Base-by-base conservation (phyloP, 106 monocot species). In the Apostasia ramifera region DNA sequence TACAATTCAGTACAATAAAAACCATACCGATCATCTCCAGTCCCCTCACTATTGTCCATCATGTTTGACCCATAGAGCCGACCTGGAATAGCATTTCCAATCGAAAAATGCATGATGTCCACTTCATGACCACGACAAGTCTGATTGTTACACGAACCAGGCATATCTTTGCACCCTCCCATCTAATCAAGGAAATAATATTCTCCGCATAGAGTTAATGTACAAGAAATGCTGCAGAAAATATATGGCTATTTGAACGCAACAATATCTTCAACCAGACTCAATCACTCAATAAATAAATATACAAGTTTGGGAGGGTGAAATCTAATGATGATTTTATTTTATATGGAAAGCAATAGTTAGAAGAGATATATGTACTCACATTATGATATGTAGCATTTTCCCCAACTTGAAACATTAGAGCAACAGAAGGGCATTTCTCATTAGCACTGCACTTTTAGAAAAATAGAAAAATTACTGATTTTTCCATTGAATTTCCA, bases 41-140 rank as follows among this genome's bases (percentile, higher is more conserved):
- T 85, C 63, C 85, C 85, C 59, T 72, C 77, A 15, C 66, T 44
- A 49, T 87, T 93, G 66, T 98, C 93, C 39, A 88, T 44, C 14
- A 76, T 70, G 77, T 98, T 98, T 45, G 81, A 81, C 71, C 98
- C 98, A 83, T 98, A 98, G 61, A 98, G 67, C 44, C 93, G 73
- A 57, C 98, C 93, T 5, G 98, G 92, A 83, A 98, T 88, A 47
- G 98, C 98, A 93, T 65, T 98, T 72, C 98, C 98, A 87, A 98
- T 71, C 50, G 98, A 98, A 67, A 98, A 98, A 66, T 98, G 98
- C 90, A 98, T 93, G 39, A 98, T 82, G 61, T 98, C 97, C 7
- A 98, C 97, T 80, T 98, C 97, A 80, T 92, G 87, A 55, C 97
- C 92, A 50, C 71, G 76, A 61, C 97, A 98, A 71, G 52, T 89